Percentiles rank a stretch among this genome's conserved stretches.
phyloP scores from a whole-genome alignment of 2,329 filamentous ascomycete species.

The Gyromitra esculenta region DNA sequence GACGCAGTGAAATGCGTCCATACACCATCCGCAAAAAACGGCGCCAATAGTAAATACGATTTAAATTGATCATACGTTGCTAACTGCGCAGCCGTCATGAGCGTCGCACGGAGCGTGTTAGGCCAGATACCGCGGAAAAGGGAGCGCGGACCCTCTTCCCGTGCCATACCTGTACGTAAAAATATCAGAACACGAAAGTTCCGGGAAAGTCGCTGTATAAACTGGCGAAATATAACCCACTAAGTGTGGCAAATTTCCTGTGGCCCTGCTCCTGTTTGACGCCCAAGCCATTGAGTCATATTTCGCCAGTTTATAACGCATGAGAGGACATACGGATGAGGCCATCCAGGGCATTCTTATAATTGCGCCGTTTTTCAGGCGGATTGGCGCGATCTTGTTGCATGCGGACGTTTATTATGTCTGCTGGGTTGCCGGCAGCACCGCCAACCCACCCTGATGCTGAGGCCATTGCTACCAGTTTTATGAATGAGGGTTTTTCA shows the following conservation, averaged over 20 bases:
- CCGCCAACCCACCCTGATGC: conserved; percentile 88
- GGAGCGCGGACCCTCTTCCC: conserved; percentile 78
- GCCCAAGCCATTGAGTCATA: neutral
- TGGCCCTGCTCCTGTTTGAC: neutral
- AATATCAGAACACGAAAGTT: neutral
- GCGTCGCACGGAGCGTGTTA: conserved; percentile 80
- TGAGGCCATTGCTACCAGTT: conserved; percentile 84
- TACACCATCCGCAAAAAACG: conserved; percentile 74
- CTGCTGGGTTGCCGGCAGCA: conserved; percentile 89
- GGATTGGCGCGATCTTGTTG: conserved; percentile 74
- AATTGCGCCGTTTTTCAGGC: conserved; percentile 76
- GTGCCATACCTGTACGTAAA: conserved; percentile 69
- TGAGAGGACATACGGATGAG: conserved; percentile 67
- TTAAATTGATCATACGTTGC: conserved; percentile 89
- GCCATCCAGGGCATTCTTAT: conserved; percentile 87
- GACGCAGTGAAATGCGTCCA: conserved; percentile 80
- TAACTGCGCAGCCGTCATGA: conserved; percentile 87
- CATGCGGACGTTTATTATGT: conserved; percentile 98
- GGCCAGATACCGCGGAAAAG: conserved; percentile 88
- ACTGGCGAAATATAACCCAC: conserved; percentile 14
- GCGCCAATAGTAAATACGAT: conserved; percentile 71
- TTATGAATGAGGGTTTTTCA: conserved; percentile 72
- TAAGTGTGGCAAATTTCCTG: neutral
- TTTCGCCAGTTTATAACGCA: conserved; percentile 6
- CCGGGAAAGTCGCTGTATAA: conserved; percentile 2